Base-by-base conservation (phyloP, 164 flowering plant genomes). In the Berberis vulgaris region DNA sequence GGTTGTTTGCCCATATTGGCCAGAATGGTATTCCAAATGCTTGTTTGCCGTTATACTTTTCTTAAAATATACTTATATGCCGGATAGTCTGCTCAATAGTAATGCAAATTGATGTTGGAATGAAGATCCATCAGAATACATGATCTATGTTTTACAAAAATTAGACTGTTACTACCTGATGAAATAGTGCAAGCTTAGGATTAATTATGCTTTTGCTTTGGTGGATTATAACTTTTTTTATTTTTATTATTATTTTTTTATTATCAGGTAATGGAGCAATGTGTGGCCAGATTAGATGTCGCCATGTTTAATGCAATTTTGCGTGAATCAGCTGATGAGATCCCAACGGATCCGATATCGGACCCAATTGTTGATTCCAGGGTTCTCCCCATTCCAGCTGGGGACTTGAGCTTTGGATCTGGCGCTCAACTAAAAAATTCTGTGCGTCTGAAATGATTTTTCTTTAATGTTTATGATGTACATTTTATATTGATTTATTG, bases 261-360 rank as follows among this genome's bases (percentile, higher is more conserved):
- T 70, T 60, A 54, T 66, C 67, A 95, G 99, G 97, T 91, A 38
- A 89, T 95, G 97, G 90, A 89, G 64, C 89, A 89, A 61, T 91
- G 99, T 70, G 78, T 88, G 53, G 79, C 86, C 43, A 83, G 99
- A 79, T 79, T 91, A 53, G 99, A 95, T 71, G 92, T 91, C 46
- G 99, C 99, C 65, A 95, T 95, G 99, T 95, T 95, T 69, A 95
- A 95, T 82, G 99, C 99, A 45, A 95, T 95, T 70, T 83, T 95
- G 38, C 89, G 99, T 26, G 98, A 95, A 71, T 95, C 99, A 39
- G 96, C 80, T 53, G 72, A 85, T 67, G 95, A 95, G 82, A 95
- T 91, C 57, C 99, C 99, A 42, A 89, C 98, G 41, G 98, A 95
- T 80, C 98, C 99, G 71, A 83, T 95, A 47, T 95, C 99, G 11